These are phyloP conservation scores for Rhizopus delemar DNA, from an alignment of 371 early-diverging fungal species.

Conservation along the genomic window DNA sequence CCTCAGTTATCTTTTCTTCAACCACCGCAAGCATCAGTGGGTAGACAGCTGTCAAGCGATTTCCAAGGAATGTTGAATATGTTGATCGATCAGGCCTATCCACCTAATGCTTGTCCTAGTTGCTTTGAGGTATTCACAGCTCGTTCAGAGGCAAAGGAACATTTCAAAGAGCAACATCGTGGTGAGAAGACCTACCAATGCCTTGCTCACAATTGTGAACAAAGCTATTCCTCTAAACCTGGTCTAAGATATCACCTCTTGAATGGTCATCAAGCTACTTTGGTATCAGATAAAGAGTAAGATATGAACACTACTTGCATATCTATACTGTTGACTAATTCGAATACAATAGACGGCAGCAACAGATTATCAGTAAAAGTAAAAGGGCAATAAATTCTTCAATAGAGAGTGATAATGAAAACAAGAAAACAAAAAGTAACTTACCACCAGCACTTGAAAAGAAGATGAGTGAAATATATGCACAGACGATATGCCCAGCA, in stretches of 20 bases:
- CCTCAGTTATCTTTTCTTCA: not conserved
- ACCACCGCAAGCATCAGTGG: not conserved
- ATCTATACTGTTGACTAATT: too few species aligned
- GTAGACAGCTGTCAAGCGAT: conserved; percentile 14
- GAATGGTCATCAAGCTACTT: conserved; percentile 23
- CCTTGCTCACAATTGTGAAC: conserved; percentile 21
- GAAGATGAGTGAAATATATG: conserved; percentile 18
- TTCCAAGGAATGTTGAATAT: conserved; percentile 12
- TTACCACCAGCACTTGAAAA: conserved; percentile 17
- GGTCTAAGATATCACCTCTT: conserved; percentile 33
- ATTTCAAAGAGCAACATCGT: conserved; percentile 22
- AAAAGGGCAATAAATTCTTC: too few species aligned
- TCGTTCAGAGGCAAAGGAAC: conserved; percentile 25
- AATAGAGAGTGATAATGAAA: not conserved
- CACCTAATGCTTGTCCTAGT: conserved; percentile 27
- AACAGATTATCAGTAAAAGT: too few species aligned
- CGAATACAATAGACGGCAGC: too few species aligned
- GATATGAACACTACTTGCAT: not conserved
- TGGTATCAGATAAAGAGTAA: conserved; percentile 8
- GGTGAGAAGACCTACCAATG: conserved; percentile 25
- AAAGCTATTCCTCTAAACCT: conserved; percentile 23
- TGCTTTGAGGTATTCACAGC: conserved; percentile 12
- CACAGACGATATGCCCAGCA: conserved; percentile 23
- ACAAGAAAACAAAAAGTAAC: not conserved
- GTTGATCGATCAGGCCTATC: conserved; percentile 31